Evolutionary conservation across 75 land plant species (phyloP).

Genomic region (Cunninghamia lanceolata): DNA sequence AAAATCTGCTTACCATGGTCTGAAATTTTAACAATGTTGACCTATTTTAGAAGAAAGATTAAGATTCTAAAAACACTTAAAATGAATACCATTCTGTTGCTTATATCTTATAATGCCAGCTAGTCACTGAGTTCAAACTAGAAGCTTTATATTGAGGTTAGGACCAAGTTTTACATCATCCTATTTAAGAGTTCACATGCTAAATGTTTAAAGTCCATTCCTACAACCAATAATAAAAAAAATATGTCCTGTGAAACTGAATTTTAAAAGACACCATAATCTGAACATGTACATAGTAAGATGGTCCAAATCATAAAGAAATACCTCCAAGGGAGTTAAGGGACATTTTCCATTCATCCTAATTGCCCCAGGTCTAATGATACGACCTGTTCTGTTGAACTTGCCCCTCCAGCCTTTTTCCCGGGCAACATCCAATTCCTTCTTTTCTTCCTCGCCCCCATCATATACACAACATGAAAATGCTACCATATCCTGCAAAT

Average conservation of each 20-base stretch:
- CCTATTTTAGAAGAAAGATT: not conserved
- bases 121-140: not conserved
- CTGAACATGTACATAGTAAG: not conserved
- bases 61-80: not conserved
- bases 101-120: not conserved
- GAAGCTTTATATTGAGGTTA: not conserved
- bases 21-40: not conserved
- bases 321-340: conserved; percentile 94
- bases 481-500: conserved; percentile 71
- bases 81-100: not conserved
- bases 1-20: no score
- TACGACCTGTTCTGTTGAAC: conserved; percentile 87
- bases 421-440: conserved; percentile 76
- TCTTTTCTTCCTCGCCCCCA: conserved; percentile 74
- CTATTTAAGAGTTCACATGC: not conserved
- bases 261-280: not conserved
- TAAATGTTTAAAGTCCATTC: not conserved
- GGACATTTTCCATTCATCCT: conserved; percentile 95
- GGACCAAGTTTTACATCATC: conserved; percentile 2
- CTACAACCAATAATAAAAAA: not conserved
- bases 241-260: not conserved
- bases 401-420: conserved; percentile 97
- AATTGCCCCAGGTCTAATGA: conserved; percentile 75
- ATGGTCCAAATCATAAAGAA: not conserved
- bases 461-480: conserved; percentile 97